These are phyloP conservation scores for Phytophthora hibernalis DNA, from an alignment of 352 stramenopile genomes.

Conservation along the genomic window DNA sequence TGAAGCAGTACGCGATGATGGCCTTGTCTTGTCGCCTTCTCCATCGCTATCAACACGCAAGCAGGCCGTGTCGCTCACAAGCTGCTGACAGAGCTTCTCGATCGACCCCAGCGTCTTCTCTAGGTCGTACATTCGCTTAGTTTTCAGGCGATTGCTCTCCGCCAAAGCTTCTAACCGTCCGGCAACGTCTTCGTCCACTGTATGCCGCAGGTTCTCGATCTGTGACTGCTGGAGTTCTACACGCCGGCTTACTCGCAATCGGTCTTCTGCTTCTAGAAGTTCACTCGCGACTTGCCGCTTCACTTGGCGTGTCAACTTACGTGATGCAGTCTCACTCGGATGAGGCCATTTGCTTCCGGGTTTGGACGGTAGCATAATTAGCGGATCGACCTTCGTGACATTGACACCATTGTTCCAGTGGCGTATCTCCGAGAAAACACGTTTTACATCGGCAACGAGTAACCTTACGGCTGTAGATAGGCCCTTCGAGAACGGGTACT, in stretches of 20 bases:
- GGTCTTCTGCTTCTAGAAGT: slow-evolving; percentile 32
- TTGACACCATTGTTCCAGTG: slow-evolving; percentile 47
- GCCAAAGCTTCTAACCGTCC: slow-evolving; percentile 52
- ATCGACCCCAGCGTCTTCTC: slow-evolving; percentile 66
- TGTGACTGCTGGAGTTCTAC: slow-evolving; percentile 60
- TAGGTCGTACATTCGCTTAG: slow-evolving; percentile 62
- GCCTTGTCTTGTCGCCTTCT: slow-evolving; percentile 14
- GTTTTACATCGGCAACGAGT: slow-evolving; percentile 52
- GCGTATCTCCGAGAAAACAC: slow-evolving; percentile 50
- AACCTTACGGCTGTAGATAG: slow-evolving; percentile 37
- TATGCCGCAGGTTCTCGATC: slow-evolving; percentile 46
- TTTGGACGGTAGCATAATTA: slow-evolving; percentile 37
- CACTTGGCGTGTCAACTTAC: slow-evolving; percentile 59
- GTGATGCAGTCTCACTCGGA: slow-evolving; percentile 33
- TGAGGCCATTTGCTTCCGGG: slow-evolving; percentile 5
- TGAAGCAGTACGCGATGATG: slow-evolving; percentile 14
- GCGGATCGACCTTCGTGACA: slow-evolving; percentile 59
- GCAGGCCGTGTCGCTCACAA: slow-evolving; percentile 60
- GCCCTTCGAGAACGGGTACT: slow-evolving; percentile 72
- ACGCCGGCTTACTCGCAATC: slow-evolving; percentile 32
- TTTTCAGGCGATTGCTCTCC: slow-evolving; percentile 67
- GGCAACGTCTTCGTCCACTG: slow-evolving; percentile 56
- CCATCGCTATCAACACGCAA: slow-evolving; percentile 42
- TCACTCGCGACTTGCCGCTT: slow-evolving; percentile 48
- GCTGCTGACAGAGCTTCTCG: slow-evolving; percentile 70